Evolutionary conservation across 2,329 filamentous ascomycete genomes (phyloP).

Genomic region (Epichloe coenophiala): DNA sequence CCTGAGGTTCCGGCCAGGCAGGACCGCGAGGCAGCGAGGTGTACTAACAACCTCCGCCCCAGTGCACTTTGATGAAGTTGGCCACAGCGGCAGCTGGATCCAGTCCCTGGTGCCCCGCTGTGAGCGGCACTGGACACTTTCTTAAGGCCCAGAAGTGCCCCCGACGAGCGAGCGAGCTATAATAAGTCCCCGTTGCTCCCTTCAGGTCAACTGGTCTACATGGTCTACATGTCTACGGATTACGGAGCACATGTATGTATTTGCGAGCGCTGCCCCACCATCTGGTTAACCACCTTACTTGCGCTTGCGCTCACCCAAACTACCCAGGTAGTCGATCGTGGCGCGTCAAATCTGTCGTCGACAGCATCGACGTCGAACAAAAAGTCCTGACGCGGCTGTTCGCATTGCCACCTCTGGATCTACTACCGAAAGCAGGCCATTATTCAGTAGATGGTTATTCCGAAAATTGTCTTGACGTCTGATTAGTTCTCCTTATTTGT

Average conservation of each 20-base stretch:
- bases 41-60: too few species aligned
- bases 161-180: not conserved
- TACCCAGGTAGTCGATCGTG: not conserved
- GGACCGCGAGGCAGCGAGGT: too few species aligned
- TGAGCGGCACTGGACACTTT: too few species aligned
- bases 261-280: slow-evolving; percentile 2
- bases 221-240: too few species aligned
- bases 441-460: too few species aligned
- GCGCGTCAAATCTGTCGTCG: not conserved
- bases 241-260: not conserved
- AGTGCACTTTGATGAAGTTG: too few species aligned
- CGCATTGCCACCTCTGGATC: not conserved
- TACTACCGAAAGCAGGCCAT: too few species aligned
- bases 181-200: not conserved
- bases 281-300: not conserved
- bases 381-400: not conserved
- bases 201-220: not conserved
- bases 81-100: too few species aligned
- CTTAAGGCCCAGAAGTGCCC: too few species aligned
- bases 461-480: not conserved
- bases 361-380: not conserved
- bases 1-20: too few species aligned
- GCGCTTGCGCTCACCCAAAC: not conserved
- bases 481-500: not conserved
- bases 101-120: too few species aligned